Evolutionary conservation across 495 filamentous ascomycete species (phyloP).

Genomic region (Penicillium cinerascens): DNA sequence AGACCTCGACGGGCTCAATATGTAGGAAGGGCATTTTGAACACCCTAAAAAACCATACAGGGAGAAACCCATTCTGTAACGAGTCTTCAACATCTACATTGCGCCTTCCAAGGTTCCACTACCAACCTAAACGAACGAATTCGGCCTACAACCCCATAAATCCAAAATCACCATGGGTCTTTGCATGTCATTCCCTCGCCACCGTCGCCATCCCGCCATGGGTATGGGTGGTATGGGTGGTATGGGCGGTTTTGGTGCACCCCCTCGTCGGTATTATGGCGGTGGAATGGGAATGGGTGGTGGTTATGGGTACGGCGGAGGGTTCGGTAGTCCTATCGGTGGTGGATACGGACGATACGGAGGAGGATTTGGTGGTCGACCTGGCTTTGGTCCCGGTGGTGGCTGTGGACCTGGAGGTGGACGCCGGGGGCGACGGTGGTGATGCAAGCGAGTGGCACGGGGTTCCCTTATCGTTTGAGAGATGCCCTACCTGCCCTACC

Average conservation of each 20-base stretch:
- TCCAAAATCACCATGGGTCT: slow-evolving; percentile 12
- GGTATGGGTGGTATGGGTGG: slow-evolving; percentile 3
- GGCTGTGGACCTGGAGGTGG: no score
- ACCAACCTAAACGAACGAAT: neutral
- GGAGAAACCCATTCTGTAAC: neutral
- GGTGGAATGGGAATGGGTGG: slow-evolving; percentile 8
- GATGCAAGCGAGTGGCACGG: no score
- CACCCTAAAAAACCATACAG: neutral
- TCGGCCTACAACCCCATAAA: neutral
- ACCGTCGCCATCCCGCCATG: neutral
- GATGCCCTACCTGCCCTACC: no score
- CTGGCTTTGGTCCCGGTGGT: neutral
- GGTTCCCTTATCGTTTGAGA: no score
- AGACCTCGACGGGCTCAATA: neutral
- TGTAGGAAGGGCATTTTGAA: neutral
- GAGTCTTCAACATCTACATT: neutral
- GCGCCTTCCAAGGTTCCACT: neutral
- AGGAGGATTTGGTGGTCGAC: slow-evolving; percentile 7
- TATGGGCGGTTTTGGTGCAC: slow-evolving; percentile 5
- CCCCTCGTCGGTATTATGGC: slow-evolving; percentile 6
- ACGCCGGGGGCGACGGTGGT: no score
- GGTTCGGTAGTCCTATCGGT: no score
- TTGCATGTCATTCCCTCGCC: slow-evolving; percentile 18
- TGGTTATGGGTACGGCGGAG: neutral
- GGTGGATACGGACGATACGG: no score